Percentiles rank a stretch among this genome's conserved stretches.
Conservation (phyloP, 225 moss, liverwort and hornwort genomes). For the Pseudoscleropodium purum region DNA sequence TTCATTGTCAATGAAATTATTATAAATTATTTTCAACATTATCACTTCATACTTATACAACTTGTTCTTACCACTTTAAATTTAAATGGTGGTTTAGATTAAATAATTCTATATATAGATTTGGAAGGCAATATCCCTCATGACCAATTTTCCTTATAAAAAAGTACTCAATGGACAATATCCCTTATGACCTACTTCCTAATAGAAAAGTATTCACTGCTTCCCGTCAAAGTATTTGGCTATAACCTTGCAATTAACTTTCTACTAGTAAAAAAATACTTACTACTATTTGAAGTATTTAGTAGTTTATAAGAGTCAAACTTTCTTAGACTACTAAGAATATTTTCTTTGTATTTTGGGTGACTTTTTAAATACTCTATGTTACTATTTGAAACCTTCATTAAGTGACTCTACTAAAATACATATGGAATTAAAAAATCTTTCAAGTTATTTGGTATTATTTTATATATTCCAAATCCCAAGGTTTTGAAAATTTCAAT, state of each 20-base stretch:
- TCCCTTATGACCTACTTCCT: neutral
- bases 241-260: neutral
- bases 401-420: neutral
- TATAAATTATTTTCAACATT: neutral
- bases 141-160: too few species aligned
- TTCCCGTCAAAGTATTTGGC: fast-evolving
- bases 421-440: fast-evolving
- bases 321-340: neutral
- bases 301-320: neutral
- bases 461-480: neutral
- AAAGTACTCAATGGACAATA: neutral
- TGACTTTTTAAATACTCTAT: neutral
- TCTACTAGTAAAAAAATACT: neutral
- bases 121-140: neutral
- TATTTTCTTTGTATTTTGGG: neutral
- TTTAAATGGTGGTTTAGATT: neutral
- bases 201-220: neutral
- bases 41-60: neutral
- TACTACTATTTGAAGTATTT: neutral
- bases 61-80: neutral
- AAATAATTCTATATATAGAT: neutral
- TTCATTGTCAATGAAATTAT: neutral
- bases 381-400: neutral
- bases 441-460: neutral
- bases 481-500: neutral